A percentile compares a stretch with the other conserved stretches of the same genome.
Conservation (phyloP, 2,329 filamentous ascomycete genomes). For the Ascochyta koolunga region DNA sequence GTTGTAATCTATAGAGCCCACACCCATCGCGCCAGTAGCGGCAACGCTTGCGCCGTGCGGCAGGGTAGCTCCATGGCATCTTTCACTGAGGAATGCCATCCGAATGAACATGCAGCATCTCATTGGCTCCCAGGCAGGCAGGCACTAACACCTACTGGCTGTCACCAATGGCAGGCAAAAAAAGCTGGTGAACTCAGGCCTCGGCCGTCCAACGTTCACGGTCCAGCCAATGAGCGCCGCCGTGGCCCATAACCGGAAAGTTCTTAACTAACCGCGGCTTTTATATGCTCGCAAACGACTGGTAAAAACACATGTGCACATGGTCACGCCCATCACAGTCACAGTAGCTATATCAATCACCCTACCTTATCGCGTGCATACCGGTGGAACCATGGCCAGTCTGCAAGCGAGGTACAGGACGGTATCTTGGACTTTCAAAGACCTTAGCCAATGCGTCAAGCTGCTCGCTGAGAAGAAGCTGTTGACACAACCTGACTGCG, state of each 20-base stretch:
- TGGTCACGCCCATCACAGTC: slow-evolving; percentile 8
- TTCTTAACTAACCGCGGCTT: slow-evolving; percentile 29
- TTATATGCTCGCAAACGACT: slow-evolving; percentile 24
- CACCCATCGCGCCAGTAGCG: slow-evolving; percentile 12
- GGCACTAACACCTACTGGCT: slow-evolving; percentile 14
- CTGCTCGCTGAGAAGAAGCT: slow-evolving; percentile 4
- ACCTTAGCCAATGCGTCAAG: slow-evolving; percentile 12
- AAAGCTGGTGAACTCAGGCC: slow-evolving; percentile 20
- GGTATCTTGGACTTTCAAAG: slow-evolving; percentile 2
- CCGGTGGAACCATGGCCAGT: slow-evolving; percentile 22
- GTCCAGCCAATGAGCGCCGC: slow-evolving; percentile 19
- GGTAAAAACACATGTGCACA: slow-evolving; percentile 17
- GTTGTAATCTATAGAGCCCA: slow-evolving; percentile 10
- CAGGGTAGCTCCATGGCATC: slow-evolving; percentile 11
- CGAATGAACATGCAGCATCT: slow-evolving; percentile 20
- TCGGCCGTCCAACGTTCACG: slow-evolving; percentile 14
- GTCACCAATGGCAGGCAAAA: slow-evolving; percentile 25
- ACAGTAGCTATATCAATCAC: slow-evolving; percentile 16
- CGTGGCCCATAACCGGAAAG: slow-evolving; percentile 14
- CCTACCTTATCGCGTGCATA: slow-evolving; percentile 25
- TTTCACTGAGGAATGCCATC: slow-evolving; percentile 13
- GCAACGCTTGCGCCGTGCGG: slow-evolving; percentile 24
- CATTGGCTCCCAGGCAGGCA: slow-evolving; percentile 16
- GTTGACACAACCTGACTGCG: slow-evolving; percentile 11
- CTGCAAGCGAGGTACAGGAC: neutral